A percentile compares a stretch with the other conserved stretches of the same genome.
phyloP scores from a whole-genome alignment of 352 stramenopile genomes.

The Phytophthora fragariaefolia region DNA sequence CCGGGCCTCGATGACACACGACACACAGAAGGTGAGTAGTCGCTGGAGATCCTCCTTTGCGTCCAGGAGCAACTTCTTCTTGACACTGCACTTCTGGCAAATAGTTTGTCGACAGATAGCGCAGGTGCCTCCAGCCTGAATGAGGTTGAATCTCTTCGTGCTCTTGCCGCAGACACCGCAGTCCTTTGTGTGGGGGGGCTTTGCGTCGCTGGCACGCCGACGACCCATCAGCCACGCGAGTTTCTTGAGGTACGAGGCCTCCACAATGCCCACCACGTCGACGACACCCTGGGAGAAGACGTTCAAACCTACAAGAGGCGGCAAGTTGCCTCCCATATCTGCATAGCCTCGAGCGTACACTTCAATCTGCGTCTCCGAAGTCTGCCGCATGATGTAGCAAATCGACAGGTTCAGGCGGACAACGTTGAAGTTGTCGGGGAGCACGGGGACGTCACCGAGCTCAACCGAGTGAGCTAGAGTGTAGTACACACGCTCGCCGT shows the following conservation, averaged over 20 bases:
- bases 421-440: slow-evolving; percentile 40
- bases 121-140: slow-evolving; percentile 40
- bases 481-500: slow-evolving; percentile 55
- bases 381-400: slow-evolving; percentile 59
- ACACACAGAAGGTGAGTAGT: slow-evolving; percentile 53
- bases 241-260: slow-evolving; percentile 64
- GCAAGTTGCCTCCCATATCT: slow-evolving; percentile 48
- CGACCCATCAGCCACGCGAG: slow-evolving; percentile 45
- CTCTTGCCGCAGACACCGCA: slow-evolving; percentile 49
- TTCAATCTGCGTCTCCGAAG: slow-evolving; percentile 45
- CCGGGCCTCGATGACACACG: slow-evolving; percentile 49
- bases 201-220: slow-evolving; percentile 17
- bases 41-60: slow-evolving; percentile 41
- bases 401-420: slow-evolving; percentile 55
- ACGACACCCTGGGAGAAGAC: slow-evolving; percentile 43
- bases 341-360: slow-evolving; percentile 55
- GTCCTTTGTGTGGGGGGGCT: slow-evolving; percentile 16
- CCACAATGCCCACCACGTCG: slow-evolving; percentile 46
- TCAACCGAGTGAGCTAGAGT: slow-evolving; percentile 53
- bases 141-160: slow-evolving; percentile 43
- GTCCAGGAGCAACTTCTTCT: slow-evolving; percentile 56
- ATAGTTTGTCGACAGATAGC: slow-evolving; percentile 49
- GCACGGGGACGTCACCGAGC: slow-evolving; percentile 35
- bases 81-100: slow-evolving; percentile 58
- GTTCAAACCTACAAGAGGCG: slow-evolving; percentile 35